phyloP scores from a whole-genome alignment of 768 basidiomycete genomes.

The Leucosporidium creatinivorum region DNA sequence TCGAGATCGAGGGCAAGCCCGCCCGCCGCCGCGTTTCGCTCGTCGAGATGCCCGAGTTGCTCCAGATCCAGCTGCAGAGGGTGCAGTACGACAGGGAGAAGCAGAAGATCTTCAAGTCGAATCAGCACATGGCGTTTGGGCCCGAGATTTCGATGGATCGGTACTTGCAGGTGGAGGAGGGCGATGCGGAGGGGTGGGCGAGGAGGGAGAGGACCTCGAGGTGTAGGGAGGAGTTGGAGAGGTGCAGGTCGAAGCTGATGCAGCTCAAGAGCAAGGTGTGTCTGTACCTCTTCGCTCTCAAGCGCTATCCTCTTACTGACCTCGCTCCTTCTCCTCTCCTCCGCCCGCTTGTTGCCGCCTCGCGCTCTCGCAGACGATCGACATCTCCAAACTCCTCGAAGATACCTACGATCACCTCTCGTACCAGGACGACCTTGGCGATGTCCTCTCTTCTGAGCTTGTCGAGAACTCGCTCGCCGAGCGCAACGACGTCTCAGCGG shows the following conservation, averaged over 20 bases:
- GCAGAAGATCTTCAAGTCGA: slow-evolving; percentile 86
- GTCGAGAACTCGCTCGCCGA: slow-evolving; percentile 29
- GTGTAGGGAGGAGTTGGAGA: slow-evolving; percentile 60
- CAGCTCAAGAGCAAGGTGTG: slow-evolving; percentile 22
- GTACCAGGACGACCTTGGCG: neutral
- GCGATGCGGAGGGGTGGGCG: slow-evolving; percentile 58
- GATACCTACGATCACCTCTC: slow-evolving; percentile 6
- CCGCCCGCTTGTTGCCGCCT: neutral
- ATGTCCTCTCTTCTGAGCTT: neutral
- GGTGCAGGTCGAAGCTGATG: slow-evolving; percentile 54
- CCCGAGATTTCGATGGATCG: slow-evolving; percentile 86
- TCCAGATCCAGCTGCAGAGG: slow-evolving; percentile 93
- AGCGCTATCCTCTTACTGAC: too few relatives aligned
- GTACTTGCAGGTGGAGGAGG: slow-evolving; percentile 50
- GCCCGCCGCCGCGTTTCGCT: slow-evolving; percentile 80
- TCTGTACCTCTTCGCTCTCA: neutral
- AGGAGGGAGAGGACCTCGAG: slow-evolving; percentile 65
- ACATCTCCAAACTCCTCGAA: neutral
- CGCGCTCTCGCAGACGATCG: neutral
- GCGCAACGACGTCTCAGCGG: slow-evolving; percentile 55
- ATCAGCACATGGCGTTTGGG: slow-evolving; percentile 85
- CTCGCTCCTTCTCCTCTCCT: neutral
- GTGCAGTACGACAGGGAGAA: slow-evolving; percentile 92
- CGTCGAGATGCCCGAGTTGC: slow-evolving; percentile 74
- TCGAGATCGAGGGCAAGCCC: slow-evolving; percentile 72